Evolutionary conservation across 2,329 filamentous ascomycete genomes (phyloP).

Genomic region (Pseudogymnoascus destructans): DNA sequence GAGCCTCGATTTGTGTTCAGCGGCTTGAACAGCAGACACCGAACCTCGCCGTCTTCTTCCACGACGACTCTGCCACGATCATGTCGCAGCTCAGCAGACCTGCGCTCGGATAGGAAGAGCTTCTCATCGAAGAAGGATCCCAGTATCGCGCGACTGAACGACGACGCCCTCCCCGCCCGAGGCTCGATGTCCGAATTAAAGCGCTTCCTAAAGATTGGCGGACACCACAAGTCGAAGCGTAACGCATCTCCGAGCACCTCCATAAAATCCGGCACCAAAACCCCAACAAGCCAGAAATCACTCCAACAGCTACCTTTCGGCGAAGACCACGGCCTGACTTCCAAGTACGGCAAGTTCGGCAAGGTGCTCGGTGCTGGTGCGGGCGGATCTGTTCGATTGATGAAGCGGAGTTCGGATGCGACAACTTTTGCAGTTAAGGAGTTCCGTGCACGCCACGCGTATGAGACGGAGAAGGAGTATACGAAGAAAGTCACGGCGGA

Average conservation of each 20-base stretch:
- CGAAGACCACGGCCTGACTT: constrained; percentile 79
- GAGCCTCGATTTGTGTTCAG: constrained; percentile 74
- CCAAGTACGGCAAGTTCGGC: constrained; percentile 91
- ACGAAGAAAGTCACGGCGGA: constrained; percentile 97
- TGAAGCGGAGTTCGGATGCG: constrained; percentile 86
- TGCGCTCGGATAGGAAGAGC: constrained; percentile 39
- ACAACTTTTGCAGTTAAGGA: constrained; percentile 97
- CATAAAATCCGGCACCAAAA: constrained; percentile 36
- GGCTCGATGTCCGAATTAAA: constrained; percentile 91
- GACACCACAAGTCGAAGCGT: constrained; percentile 49
- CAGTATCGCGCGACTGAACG: constrained; percentile 29
- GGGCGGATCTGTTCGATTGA: constrained; percentile 82
- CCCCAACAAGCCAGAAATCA: constrained; percentile 34
- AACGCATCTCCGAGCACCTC: constrained; percentile 49
- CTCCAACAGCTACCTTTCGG: constrained; percentile 69
- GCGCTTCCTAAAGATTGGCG: constrained; percentile 82
- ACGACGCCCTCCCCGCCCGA: constrained; percentile 42
- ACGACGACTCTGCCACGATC: constrained; percentile 37
- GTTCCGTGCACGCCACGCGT: constrained; percentile 80
- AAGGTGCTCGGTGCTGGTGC: constrained; percentile 88
- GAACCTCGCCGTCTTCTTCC: constrained; percentile 42
- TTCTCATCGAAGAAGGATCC: constrained; percentile 12
- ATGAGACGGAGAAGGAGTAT: constrained; percentile 90
- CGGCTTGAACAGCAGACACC: constrained; percentile 53
- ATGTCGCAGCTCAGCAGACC: constrained; percentile 20